A percentile compares a stretch with the other conserved stretches of the same genome.
Conservation (phyloP, 1,284 basidiomycete genomes). For the Pseudozyma pruni region DNA sequence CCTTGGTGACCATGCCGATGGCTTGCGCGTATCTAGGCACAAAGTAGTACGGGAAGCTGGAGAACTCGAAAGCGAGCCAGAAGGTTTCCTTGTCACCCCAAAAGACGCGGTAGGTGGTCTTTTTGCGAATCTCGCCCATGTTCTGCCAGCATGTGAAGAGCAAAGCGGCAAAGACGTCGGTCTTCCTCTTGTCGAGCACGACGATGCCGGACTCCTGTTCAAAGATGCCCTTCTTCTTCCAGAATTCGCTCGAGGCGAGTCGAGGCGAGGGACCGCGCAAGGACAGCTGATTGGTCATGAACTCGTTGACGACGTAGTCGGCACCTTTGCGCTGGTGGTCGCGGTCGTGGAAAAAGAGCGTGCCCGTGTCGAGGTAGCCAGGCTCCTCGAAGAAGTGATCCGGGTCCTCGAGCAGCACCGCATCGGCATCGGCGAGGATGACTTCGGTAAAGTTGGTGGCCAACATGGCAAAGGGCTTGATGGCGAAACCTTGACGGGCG, state of each 20-base stretch:
- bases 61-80: slow-evolving; percentile 50
- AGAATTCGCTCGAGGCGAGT: slow-evolving; percentile 39
- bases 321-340: slow-evolving; percentile 44
- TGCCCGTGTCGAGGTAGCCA: slow-evolving; percentile 50
- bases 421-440: slow-evolving; percentile 51
- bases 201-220: slow-evolving; percentile 53
- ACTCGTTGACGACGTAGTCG: slow-evolving; percentile 38
- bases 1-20: slow-evolving; percentile 23
- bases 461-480: slow-evolving; percentile 48
- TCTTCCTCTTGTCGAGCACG: slow-evolving; percentile 47
- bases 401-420: slow-evolving; percentile 43
- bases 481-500: slow-evolving; percentile 48
- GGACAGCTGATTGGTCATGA: slow-evolving; percentile 44
- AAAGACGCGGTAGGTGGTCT: slow-evolving; percentile 47
- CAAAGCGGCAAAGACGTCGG: slow-evolving; percentile 43
- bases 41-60: slow-evolving; percentile 50
- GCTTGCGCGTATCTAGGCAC: slow-evolving; percentile 44
- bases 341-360: slow-evolving; percentile 54
- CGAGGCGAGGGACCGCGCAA: slow-evolving; percentile 36
- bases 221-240: slow-evolving; percentile 50
- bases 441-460: slow-evolving; percentile 54
- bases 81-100: slow-evolving; percentile 52
- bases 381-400: slow-evolving; percentile 44
- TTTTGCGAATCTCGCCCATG: slow-evolving; percentile 48
- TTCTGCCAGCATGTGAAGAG: slow-evolving; percentile 53